Percentiles rank a stretch among this genome's conserved stretches.
Evolutionary conservation across 129 eudicot species (phyloP).

Genomic region (Centella asiatica): DNA sequence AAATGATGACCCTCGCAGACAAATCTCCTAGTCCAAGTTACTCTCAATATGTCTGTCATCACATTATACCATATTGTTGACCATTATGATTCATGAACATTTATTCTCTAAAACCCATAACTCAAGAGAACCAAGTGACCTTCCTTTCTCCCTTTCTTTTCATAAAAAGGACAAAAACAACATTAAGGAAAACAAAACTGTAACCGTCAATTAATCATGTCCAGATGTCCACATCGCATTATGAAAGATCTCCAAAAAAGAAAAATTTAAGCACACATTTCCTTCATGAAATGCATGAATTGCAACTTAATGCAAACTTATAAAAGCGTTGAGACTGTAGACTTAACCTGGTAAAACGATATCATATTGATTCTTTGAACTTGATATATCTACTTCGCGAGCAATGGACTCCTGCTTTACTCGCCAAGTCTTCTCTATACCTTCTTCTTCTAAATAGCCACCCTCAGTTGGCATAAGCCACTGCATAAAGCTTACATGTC

Average conservation of each 20-base stretch:
- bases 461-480: conserved; percentile 92
- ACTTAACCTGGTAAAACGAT: conserved; percentile 73
- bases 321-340: background rate
- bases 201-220: no score
- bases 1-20: no score
- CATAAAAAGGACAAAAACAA: no score
- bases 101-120: no score
- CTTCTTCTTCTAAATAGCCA: conserved; percentile 72
- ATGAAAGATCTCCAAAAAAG: background rate
- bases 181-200: no score
- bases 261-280: background rate
- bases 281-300: background rate
- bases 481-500: conserved; percentile 22
- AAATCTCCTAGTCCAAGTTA: no score
- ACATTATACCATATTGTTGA: no score
- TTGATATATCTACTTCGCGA: conserved; percentile 56
- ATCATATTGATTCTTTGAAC: conserved; percentile 70
- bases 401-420: conserved; percentile 57
- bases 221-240: no score
- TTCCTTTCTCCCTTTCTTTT: no score
- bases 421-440: conserved; percentile 84
- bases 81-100: no score
- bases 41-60: no score
- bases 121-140: no score
- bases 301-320: background rate